Conservation (phyloP, 495 filamentous ascomycete species). For the Venustampulla echinocandica region DNA sequence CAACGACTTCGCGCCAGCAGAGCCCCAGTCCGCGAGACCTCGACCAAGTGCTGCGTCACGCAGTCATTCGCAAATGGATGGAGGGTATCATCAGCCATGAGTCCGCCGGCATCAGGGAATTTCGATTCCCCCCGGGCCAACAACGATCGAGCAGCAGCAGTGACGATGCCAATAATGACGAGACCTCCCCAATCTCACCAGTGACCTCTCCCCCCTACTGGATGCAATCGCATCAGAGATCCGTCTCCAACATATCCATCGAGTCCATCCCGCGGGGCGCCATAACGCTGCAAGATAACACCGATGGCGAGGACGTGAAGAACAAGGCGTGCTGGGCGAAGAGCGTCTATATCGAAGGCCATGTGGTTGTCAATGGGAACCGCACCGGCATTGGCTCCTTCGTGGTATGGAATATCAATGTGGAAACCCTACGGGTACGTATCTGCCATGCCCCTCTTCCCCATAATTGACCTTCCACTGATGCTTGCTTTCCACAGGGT, state of each 20-base stretch:
- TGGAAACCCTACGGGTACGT: constrained; percentile 36
- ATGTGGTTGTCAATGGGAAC: constrained; percentile 42
- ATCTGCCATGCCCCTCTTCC: not conserved
- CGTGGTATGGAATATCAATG: constrained; percentile 46
- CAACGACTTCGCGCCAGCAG: no score
- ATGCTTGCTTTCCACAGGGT: constrained; percentile 28
- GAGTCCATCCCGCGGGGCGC: constrained; percentile 37
- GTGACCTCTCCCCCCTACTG: constrained; percentile 28
- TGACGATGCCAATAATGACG: no score
- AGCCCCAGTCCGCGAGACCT: no score
- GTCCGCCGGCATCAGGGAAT: no score
- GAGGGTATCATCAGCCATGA: no score
- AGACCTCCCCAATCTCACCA: no score
- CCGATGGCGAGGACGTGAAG: constrained; percentile 30
- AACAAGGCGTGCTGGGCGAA: constrained; percentile 49
- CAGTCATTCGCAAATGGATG: constrained; percentile 23
- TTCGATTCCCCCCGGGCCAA: no score
- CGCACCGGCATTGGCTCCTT: constrained; percentile 45
- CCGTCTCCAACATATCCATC: constrained; percentile 33
- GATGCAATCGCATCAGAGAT: constrained; percentile 24
- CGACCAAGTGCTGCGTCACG: constrained; percentile 7
- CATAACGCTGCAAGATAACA: constrained; percentile 46
- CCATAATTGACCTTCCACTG: not conserved
- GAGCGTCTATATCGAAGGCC: constrained; percentile 43
- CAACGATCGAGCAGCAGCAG: no score